Conservation (phyloP, 140 eudicot genomes). For the Ambrosia hybrid region DNA sequence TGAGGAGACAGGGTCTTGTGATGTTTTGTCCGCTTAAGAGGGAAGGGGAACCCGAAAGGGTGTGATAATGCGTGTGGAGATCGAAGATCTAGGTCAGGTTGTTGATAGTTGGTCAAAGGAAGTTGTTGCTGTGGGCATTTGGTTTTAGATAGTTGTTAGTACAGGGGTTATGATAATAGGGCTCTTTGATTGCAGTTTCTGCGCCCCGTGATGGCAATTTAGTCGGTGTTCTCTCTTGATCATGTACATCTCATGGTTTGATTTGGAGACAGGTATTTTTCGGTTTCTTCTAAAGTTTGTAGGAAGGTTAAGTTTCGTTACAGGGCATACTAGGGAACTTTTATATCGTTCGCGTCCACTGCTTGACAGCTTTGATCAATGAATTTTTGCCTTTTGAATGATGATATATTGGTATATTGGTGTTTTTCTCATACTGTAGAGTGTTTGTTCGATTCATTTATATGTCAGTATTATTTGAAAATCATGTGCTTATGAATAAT, state of each 20-base stretch:
- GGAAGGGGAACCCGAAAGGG: conserved; percentile 30
- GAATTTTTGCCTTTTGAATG: conserved; percentile 5
- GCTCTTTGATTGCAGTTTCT: conserved; percentile 3
- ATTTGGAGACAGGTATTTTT: conserved; percentile 37
- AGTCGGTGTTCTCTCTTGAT: conserved; percentile 23
- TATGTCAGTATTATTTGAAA: too few species aligned
- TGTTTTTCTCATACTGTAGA: not conserved
- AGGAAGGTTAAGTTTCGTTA: conserved; percentile 25
- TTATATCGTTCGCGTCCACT: not conserved
- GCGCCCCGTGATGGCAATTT: conserved; percentile 21
- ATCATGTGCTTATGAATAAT: too few species aligned
- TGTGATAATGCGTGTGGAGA: not conserved
- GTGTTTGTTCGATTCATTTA: not conserved
- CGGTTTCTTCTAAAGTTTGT: conserved; percentile 19
- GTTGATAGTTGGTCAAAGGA: conserved; percentile 21
- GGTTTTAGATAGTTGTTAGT: conserved; percentile 34
- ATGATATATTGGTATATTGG: not conserved
- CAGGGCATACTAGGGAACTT: conserved; percentile 12
- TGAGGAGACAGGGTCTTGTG: conserved; percentile 11
- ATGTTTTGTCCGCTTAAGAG: conserved; percentile 14
- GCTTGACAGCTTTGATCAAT: conserved; percentile 1
- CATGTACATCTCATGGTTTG: not conserved
- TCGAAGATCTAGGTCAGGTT: conserved; percentile 21
- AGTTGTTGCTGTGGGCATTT: conserved; percentile 20
- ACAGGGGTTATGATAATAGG: conserved; percentile 31